Evolutionary conservation across 331 rosid genomes (phyloP), one percentile per base, ranked within the genome.

Genomic region (Cucumis variabilis): DNA sequence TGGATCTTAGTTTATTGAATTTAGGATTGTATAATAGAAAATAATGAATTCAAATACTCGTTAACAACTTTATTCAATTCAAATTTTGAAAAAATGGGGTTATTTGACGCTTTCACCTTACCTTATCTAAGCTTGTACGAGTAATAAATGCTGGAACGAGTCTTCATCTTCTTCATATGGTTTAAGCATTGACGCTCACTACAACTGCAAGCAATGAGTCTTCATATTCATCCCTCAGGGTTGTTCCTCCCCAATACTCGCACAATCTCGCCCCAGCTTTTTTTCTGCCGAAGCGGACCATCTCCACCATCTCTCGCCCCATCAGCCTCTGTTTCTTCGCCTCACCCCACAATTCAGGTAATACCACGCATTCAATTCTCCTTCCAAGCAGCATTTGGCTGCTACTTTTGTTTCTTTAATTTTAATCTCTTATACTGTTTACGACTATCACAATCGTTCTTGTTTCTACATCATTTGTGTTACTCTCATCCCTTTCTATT

Each of bases 271-370:
- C 46, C 87, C 0, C 60, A 12, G 41, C 13, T 44, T 44, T 28
- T 62, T 65, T 53, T n/a, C 74, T 66, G 62, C 69, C 88, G 73
- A 41, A 58, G 12, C 83, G 81, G 75, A 86, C 50, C 62, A 25
- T 86, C 88, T 24, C 55, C 81, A 13, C 1, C 60, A 27, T 85
- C 87, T 51, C 82, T 70, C 17, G 20, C 87, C 5, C 67, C 87
- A 20, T 33, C 81, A 13, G 63, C 84, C 15, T 86, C 88, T 60
- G 1, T 58, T 14, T 86, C 88, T 53, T 86, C 60, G 15, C n/a
- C 82, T 21, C 28, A 74, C 15, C 82, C 70, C 55, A 75, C 84
- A 16, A 86, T 86, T 62, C 84, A 75, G 84, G 88, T 63, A 63
- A 21, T 10, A 21, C 13, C 24, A 21, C 13, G 25, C 13, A 63